Percentiles rank a stretch among this genome's conserved stretches.
phyloP scores from a whole-genome alignment of 2,329 filamentous ascomycete species.

The Aspergillus pseudonomiae region DNA sequence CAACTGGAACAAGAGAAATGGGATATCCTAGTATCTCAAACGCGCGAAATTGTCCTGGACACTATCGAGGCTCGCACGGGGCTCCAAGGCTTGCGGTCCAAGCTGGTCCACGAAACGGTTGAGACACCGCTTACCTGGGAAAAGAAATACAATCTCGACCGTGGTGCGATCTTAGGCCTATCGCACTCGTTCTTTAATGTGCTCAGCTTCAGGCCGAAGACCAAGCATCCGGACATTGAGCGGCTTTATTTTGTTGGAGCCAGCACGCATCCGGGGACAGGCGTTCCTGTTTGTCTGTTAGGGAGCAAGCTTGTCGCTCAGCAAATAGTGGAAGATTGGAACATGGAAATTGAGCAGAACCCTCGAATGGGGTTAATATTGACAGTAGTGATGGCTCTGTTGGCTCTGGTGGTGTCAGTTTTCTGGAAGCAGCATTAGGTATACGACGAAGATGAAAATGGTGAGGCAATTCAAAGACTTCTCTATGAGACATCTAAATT shows the following conservation, averaged over 20 bases:
- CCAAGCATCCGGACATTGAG: slow-evolving; percentile 26
- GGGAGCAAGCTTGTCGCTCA: slow-evolving; percentile 20
- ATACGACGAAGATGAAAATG: background rate
- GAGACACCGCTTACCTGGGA: slow-evolving; percentile 71
- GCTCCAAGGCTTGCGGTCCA: slow-evolving; percentile 46
- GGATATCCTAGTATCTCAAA: background rate
- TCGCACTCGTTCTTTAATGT: slow-evolving; percentile 69
- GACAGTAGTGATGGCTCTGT: background rate
- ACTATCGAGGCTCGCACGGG: slow-evolving; percentile 60
- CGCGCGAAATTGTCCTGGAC: background rate
- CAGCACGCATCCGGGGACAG: slow-evolving; percentile 74
- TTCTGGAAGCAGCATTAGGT: background rate
- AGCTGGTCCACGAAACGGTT: slow-evolving; percentile 63
- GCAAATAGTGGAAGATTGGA: background rate
- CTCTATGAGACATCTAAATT: background rate
- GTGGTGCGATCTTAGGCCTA: slow-evolving; percentile 72
- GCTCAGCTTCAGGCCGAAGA: slow-evolving; percentile 35
- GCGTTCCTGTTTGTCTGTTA: slow-evolving; percentile 63
- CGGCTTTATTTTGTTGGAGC: slow-evolving; percentile 72
- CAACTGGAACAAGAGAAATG: background rate
- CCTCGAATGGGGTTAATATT: background rate
- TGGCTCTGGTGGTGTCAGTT: background rate
- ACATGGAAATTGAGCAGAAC: background rate
- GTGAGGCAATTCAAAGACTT: background rate
- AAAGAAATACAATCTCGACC: slow-evolving; percentile 71